phyloP scores from a whole-genome alignment of 441 rosid genomes.

The Corymbia calophylla region DNA sequence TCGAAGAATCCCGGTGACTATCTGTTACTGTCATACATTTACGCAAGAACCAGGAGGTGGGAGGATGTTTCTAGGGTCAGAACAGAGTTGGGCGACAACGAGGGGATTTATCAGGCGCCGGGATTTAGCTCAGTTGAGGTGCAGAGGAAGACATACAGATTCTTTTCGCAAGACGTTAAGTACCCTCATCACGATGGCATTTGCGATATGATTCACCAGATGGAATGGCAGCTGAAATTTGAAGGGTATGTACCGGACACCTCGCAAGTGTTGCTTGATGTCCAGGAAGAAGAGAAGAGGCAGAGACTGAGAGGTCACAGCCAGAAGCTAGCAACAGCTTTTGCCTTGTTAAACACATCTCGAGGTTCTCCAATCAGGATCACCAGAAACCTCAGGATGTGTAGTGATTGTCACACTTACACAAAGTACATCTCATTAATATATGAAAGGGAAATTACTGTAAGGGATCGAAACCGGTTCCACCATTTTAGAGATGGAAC shows the following conservation, averaged over 20 bases:
- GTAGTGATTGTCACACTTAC: constrained; percentile 71
- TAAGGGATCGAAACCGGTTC: constrained; percentile 58
- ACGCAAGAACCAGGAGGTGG: constrained; percentile 47
- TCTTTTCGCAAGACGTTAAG: constrained; percentile 56
- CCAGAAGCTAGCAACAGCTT: constrained; percentile 79
- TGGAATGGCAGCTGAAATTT: constrained; percentile 15
- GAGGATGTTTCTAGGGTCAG: constrained; percentile 40
- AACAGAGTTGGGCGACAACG: constrained; percentile 21
- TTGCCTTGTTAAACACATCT: constrained; percentile 46
- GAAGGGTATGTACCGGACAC: constrained; percentile 45
- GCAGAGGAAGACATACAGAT: constrained; percentile 36
- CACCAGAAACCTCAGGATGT: constrained; percentile 71
- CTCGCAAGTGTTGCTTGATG: constrained; percentile 43
- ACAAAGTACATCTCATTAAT: constrained; percentile 51
- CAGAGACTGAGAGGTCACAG: constrained; percentile 66
- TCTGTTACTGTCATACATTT: constrained; percentile 40
- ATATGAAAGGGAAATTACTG: constrained; percentile 51
- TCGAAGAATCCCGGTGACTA: constrained; percentile 46
- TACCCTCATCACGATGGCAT: constrained; percentile 27
- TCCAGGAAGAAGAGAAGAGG: constrained; percentile 67
- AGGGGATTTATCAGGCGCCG: constrained; percentile 36
- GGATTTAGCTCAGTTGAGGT: constrained; percentile 60
- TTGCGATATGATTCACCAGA: constrained; percentile 45
- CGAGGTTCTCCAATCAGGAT: constrained; percentile 45
- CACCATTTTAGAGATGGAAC: constrained; percentile 77